Conservation (phyloP, 345 rosid species). For the Populus alba region DNA sequence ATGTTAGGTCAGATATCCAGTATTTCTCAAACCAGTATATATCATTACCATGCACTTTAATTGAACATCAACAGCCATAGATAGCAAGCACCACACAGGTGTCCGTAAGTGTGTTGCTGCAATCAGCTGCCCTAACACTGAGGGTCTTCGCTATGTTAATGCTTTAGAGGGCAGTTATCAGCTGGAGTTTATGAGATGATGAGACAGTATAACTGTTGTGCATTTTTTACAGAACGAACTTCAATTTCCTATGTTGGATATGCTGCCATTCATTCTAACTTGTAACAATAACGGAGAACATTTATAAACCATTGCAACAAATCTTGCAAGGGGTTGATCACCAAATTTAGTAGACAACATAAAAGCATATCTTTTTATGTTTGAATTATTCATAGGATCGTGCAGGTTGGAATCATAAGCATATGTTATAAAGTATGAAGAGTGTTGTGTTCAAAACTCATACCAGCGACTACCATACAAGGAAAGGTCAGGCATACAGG, state of each 20-base stretch:
- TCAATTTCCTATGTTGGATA: background rate
- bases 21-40: too few species aligned
- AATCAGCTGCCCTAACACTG: background rate
- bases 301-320: background rate
- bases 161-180: background rate
- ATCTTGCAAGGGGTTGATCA: background rate
- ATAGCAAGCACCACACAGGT: background rate
- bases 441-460: background rate
- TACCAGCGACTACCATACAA: background rate
- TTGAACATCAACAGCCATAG: background rate
- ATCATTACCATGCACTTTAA: background rate
- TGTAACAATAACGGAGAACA: background rate
- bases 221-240: background rate
- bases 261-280: background rate
- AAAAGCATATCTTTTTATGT: background rate
- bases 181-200: background rate
- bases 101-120: background rate
- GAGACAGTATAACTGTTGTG: background rate
- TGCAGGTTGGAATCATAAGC: background rate
- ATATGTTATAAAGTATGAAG: background rate
- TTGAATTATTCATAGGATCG: background rate
- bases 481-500: background rate
- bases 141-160: background rate
- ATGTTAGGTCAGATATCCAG: background rate
- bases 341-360: background rate